phyloP scores from a whole-genome alignment of 1,139 yeast genomes.

The Taiozyma sp. region DNA sequence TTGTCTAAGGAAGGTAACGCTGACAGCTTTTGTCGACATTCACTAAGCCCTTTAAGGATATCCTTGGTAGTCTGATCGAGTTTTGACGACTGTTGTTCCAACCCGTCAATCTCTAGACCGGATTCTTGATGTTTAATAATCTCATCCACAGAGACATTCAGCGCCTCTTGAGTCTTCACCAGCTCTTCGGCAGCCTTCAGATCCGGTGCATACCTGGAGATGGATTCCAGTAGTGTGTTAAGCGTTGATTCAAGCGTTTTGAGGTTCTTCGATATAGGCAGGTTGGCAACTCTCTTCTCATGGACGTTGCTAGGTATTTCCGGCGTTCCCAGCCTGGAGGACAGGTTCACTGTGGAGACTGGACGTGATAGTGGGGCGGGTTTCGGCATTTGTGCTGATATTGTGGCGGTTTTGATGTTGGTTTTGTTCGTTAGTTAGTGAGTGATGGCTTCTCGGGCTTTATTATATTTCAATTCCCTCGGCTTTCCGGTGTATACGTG shows the following conservation, averaged over 20 bases:
- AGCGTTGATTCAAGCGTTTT: slow-evolving; percentile 26
- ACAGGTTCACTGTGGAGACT: slow-evolving; percentile 7
- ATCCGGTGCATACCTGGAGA: slow-evolving; percentile 30
- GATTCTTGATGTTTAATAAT: slow-evolving; percentile 22
- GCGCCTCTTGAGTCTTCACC: slow-evolving; percentile 20
- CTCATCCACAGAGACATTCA: slow-evolving; percentile 20
- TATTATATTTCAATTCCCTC: background rate
- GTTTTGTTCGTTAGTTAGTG: background rate
- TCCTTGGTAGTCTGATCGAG: slow-evolving; percentile 32
- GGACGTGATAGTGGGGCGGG: slow-evolving; percentile 8
- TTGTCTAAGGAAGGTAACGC: slow-evolving; percentile 29
- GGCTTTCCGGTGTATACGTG: too few relatives aligned
- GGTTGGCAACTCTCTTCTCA: slow-evolving; percentile 19
- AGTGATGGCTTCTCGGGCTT: background rate
- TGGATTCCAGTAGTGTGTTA: slow-evolving; percentile 26
- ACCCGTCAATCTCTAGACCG: slow-evolving; percentile 30
- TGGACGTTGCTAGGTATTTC: slow-evolving; percentile 10
- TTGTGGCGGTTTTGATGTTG: background rate
- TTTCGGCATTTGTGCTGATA: slow-evolving; percentile 4
- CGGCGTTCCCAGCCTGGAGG: slow-evolving; percentile 20
- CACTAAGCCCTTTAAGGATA: slow-evolving; percentile 42
- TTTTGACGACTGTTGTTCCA: slow-evolving; percentile 33
- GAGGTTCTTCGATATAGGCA: slow-evolving; percentile 28
- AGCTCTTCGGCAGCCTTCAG: slow-evolving; percentile 25
- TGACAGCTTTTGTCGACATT: slow-evolving; percentile 44